Base-by-base conservation (phyloP, 192 early-diverging fungal species). In the Rhizophlyctis rosea region DNA sequence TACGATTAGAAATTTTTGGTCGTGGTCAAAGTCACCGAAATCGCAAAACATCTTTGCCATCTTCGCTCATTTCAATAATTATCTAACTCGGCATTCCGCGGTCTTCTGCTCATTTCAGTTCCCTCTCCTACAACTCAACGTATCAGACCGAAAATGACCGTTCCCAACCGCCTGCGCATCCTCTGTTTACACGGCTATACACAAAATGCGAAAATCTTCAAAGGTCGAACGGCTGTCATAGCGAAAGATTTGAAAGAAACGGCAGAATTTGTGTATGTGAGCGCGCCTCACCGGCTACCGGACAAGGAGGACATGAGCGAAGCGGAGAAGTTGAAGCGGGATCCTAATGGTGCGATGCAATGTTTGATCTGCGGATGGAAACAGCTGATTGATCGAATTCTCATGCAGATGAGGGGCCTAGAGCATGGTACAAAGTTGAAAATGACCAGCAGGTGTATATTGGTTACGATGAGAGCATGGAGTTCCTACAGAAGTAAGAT, bases 141-240 rank as follows among this genome's bases (percentile, higher is more conserved):
- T n/a, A n/a, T n/a, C n/a, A n/a, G n/a, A n/a, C n/a, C n/a, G n/a
- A n/a, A n/a, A n/a, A n/a, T n/a, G n/a, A n/a, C n/a, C n/a, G n/a
- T n/a, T 2, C 16, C 52, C 52, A 25, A 54, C 24, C 64, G 64
- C 4, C 50, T 68, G 1, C 59, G 74, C 18, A 72, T 80, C 27
- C 62, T 80, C 0, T 76, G 73, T 36, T 54, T 80, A 24, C 78
- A 80, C 61, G 78, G 78, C 61, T 30, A 30, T 24, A n/a, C 23
- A 59, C 7, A 24, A 21, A 27, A 21, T 25, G 21, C 21, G 31
- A 58, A 50, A n/a, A 1, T 61, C 21, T 56, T 54, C 49, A 54
- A 55, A 27, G 11, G 25, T 3, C 9, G 63, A 59, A 33, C 61
- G 21, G 63, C 59, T 29, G 63, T 66, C 18, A n/a, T 74, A 1